These are phyloP conservation scores for Solanum virginianum DNA, from an alignment of 257 asterid species.

Conservation along the genomic window DNA sequence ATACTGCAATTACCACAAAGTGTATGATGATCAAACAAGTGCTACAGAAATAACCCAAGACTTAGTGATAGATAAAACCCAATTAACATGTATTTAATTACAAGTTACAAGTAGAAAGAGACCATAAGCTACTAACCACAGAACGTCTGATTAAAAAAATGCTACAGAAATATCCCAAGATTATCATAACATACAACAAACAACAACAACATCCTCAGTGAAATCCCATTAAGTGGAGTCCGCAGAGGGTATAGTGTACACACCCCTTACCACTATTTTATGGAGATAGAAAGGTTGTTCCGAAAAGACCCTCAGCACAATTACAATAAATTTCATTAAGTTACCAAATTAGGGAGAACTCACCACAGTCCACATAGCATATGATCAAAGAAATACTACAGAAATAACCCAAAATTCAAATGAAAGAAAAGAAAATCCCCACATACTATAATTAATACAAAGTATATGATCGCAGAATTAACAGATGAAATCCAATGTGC, in stretches of 20 bases:
- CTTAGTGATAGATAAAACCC: background rate
- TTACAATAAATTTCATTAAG: background rate
- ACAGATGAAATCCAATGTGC: background rate
- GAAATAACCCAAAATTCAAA: background rate
- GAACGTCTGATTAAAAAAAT: background rate
- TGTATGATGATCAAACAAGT: background rate
- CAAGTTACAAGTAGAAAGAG: background rate
- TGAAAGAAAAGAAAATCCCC: background rate
- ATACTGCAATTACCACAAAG: conserved; percentile 44
- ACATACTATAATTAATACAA: background rate
- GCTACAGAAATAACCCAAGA: background rate
- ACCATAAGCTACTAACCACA: background rate
- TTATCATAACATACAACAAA: background rate
- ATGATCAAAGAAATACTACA: background rate
- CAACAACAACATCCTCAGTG: too few species aligned
- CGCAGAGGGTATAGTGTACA: too few species aligned
- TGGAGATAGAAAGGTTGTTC: too few species aligned
- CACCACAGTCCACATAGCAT: background rate
- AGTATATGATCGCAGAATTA: background rate
- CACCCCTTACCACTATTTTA: too few species aligned
- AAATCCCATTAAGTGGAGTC: too few species aligned
- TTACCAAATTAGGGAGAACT: background rate
- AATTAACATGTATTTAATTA: background rate
- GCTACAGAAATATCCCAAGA: background rate
- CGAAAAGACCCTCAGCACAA: background rate